Conservation (phyloP, 2,329 filamentous ascomycete genomes). For the Penicillium sclerotigenum region DNA sequence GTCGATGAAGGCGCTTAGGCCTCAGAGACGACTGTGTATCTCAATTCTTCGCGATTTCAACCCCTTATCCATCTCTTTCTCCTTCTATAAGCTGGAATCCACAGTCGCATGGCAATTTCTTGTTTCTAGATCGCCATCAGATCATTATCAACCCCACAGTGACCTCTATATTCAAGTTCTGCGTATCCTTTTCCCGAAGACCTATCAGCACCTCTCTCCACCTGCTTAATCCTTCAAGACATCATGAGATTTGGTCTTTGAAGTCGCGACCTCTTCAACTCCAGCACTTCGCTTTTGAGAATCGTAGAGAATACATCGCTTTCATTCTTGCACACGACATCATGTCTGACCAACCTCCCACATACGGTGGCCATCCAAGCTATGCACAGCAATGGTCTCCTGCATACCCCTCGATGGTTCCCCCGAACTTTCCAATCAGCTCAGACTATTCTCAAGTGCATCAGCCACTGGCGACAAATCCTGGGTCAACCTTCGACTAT, state of each 20-base stretch:
- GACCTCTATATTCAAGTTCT: not conserved
- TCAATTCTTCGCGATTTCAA: not conserved
- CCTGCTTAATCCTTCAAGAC: not conserved
- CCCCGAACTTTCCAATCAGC: slow-evolving; percentile 27
- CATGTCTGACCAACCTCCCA: slow-evolving; percentile 50
- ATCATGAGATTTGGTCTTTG: slow-evolving; percentile 24
- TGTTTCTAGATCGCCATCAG: not conserved
- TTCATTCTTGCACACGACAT: not conserved
- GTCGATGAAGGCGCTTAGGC: slow-evolving; percentile 15
- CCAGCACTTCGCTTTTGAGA: not conserved
- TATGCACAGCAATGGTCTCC: slow-evolving; percentile 40
- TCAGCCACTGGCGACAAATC: slow-evolving; percentile 20
- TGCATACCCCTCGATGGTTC: slow-evolving; percentile 28
- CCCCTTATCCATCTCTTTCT: not conserved
- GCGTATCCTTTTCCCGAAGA: not conserved
- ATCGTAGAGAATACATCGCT: not conserved
- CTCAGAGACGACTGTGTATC: slow-evolving; percentile 1
- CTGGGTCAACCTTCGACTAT: slow-evolving; percentile 17
- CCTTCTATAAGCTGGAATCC: not conserved
- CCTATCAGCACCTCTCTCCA: not conserved
- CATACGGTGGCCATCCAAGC: slow-evolving; percentile 40
- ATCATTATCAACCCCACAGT: not conserved
- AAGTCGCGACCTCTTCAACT: not conserved
- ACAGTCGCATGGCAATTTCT: not conserved
- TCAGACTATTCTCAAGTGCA: slow-evolving; percentile 24